Percentiles rank a stretch among this genome's conserved stretches.
phyloP scores from a whole-genome alignment of 208 protist species.

The Zelonia costaricensis region DNA sequence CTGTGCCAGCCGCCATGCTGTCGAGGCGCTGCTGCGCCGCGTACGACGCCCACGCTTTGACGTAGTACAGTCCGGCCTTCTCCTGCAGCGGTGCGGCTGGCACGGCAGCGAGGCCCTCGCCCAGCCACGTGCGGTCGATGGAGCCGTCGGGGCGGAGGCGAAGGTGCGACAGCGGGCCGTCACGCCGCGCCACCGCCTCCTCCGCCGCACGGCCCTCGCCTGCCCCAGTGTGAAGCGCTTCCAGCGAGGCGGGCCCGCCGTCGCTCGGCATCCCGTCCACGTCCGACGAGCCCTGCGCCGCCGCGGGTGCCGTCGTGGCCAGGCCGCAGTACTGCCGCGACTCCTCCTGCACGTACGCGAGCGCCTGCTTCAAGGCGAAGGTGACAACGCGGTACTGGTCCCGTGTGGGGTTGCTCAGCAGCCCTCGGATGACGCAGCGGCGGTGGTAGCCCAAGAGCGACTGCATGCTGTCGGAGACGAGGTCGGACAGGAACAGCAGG shows the following conservation, averaged over 20 bases:
- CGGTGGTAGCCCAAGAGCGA: conserved; percentile 70
- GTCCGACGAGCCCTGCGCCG: background rate
- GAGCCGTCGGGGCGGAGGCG: conserved; percentile 6
- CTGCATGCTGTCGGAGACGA: conserved; percentile 29
- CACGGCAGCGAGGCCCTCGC: background rate
- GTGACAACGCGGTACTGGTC: conserved; percentile 59
- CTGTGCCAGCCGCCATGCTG: background rate
- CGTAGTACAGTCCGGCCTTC: conserved; percentile 21
- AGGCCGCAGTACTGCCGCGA: conserved; percentile 28
- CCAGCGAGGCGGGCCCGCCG: too few species aligned
- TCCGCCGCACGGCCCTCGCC: too few species aligned
- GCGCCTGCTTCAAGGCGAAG: conserved; percentile 77
- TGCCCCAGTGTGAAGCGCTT: too few species aligned
- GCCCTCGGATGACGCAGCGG: conserved; percentile 35
- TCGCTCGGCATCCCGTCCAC: background rate
- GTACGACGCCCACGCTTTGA: conserved; percentile 13
- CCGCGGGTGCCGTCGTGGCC: background rate
- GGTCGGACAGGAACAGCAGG: conserved; percentile 51
- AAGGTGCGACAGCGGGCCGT: background rate
- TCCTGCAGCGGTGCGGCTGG: conserved; percentile 9
- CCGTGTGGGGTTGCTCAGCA: conserved; percentile 46
- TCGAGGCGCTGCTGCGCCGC: conserved; percentile 4
- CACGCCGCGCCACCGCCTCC: too few species aligned
- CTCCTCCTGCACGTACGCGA: conserved; percentile 50
- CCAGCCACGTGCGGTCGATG: conserved; percentile 13